These are phyloP conservation scores for Metschnikowia sp. DNA, from an alignment of 805 yeast species.

Conservation along the genomic window DNA sequence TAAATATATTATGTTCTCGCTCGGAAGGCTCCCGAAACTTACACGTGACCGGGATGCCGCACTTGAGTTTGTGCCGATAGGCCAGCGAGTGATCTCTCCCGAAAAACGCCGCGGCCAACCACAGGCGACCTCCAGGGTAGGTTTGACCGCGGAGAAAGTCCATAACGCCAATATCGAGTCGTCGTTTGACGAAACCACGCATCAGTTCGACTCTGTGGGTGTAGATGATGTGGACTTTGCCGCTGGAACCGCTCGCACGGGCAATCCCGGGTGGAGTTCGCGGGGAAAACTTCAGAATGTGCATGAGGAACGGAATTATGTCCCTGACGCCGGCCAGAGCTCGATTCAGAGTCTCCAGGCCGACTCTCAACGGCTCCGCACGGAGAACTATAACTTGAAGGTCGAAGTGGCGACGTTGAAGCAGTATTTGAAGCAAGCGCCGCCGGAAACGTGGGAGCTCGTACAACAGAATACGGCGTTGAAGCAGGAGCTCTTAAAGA, in stretches of 20 bases:
- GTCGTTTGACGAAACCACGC: conserved; percentile 13
- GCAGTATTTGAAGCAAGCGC: conserved; percentile 40
- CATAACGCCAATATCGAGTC: conserved; percentile 11
- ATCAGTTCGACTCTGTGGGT: conserved; percentile 6
- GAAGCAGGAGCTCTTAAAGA: conserved; percentile 15
- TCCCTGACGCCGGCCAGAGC: conserved; percentile 9
- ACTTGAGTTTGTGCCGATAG: conserved; percentile 27
- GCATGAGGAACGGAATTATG: not conserved
- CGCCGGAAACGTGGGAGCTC: conserved; percentile 37
- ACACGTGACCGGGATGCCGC: conserved; percentile 17
- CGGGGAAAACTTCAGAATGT: conserved; percentile 1
- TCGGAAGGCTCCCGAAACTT: conserved; percentile 16
- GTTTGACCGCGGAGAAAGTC: conserved; percentile 7
- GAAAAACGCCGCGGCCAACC: conserved; percentile 1
- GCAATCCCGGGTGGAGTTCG: conserved; percentile 7
- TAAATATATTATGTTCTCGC: conserved; percentile 13
- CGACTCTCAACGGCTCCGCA: conserved; percentile 28
- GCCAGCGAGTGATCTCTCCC: conserved; percentile 14
- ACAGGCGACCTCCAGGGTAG: not conserved
- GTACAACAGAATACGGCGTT: conserved; percentile 36
- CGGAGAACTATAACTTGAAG: conserved; percentile 44
- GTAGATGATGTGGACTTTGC: not conserved
- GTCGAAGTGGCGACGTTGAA: conserved; percentile 41
- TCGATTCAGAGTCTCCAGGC: conserved; percentile 24
- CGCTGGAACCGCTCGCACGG: conserved; percentile 1